phyloP scores from a whole-genome alignment of 148 eudicot genomes.

The Pharnaceum exiguum region DNA sequence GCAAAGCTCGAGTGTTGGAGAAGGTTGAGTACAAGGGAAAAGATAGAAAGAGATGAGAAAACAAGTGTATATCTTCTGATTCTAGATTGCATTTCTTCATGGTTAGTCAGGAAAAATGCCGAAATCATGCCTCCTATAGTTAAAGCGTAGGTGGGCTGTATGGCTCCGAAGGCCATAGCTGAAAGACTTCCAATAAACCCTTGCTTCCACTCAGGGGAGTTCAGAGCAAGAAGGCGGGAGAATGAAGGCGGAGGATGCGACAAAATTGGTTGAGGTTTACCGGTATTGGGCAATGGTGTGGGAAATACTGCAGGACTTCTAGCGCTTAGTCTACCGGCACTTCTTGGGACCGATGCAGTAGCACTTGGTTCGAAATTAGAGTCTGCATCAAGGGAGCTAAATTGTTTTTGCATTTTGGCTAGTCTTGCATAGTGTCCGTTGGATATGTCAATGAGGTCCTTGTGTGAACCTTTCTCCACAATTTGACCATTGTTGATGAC shows the following conservation, averaged over 20 bases:
- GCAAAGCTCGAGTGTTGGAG: constrained; percentile 72
- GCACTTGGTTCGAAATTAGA: constrained; percentile 20
- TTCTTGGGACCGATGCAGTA: constrained; percentile 40
- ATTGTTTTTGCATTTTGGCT: constrained; percentile 69
- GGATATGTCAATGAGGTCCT: constrained; percentile 38
- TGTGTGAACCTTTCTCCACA: constrained; percentile 67
- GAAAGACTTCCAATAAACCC: constrained; percentile 68
- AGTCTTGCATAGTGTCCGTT: constrained; percentile 69
- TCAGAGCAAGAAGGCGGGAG: constrained; percentile 48
- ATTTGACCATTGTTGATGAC: constrained; percentile 55
- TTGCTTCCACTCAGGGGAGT: constrained; percentile 80
- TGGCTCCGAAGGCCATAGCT: constrained; percentile 62
- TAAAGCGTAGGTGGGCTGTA: constrained; percentile 88
- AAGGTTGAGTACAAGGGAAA: constrained; percentile 57
- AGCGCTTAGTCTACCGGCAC: constrained; percentile 50
- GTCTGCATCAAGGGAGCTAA: constrained; percentile 32
- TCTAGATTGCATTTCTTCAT: constrained; percentile 57
- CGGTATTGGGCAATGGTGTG: constrained; percentile 27
- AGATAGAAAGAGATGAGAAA: constrained; percentile 55
- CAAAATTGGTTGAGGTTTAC: constrained; percentile 16
- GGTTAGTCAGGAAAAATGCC: constrained; percentile 54
- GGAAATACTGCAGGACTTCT: constrained; percentile 45
- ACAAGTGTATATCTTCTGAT: constrained; percentile 51
- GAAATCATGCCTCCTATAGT: constrained; percentile 92
- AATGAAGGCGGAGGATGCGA: constrained; percentile 51